phyloP scores from a whole-genome alignment of 2,329 filamentous ascomycete genomes.

The Lachnellula hyalina region DNA sequence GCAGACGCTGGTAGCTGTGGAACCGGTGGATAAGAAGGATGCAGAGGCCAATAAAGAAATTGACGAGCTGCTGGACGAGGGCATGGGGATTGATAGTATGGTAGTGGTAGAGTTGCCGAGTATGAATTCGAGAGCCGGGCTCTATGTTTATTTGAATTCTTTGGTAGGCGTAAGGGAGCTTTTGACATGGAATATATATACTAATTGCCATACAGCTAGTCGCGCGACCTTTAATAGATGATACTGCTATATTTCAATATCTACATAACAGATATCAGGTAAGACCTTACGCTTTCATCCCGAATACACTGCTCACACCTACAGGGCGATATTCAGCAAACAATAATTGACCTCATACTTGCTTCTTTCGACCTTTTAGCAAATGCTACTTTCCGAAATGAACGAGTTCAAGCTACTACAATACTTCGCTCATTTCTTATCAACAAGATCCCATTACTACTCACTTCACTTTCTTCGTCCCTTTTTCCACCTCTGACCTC shows the following conservation, averaged over 20 bases:
- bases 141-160: constrained; percentile 82
- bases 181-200: neutral
- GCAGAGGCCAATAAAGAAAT: constrained; percentile 46
- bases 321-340: constrained; percentile 69
- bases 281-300: constrained; percentile 20
- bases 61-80: constrained; percentile 53
- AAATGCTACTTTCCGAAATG: constrained; percentile 72
- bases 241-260: constrained; percentile 71
- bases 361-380: constrained; percentile 87
- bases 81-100: constrained; percentile 38
- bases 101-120: constrained; percentile 60
- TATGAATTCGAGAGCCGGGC: constrained; percentile 70
- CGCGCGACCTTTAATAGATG: constrained; percentile 77
- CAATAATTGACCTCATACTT: constrained; percentile 76
- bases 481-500: constrained; percentile 54
- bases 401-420: constrained; percentile 56
- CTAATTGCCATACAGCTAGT: constrained; percentile 56
- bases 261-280: constrained; percentile 81
- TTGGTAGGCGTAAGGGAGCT: constrained; percentile 49
- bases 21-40: constrained; percentile 49
- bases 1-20: constrained; percentile 49
- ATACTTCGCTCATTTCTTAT: constrained; percentile 83
- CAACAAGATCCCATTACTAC: constrained; percentile 60
- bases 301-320: constrained; percentile 25
- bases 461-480: constrained; percentile 51